A percentile compares a stretch with the other conserved stretches of the same genome.
phyloP scores from a whole-genome alignment of 2,329 filamentous ascomycete species.

The Samsoniella hepiali region DNA sequence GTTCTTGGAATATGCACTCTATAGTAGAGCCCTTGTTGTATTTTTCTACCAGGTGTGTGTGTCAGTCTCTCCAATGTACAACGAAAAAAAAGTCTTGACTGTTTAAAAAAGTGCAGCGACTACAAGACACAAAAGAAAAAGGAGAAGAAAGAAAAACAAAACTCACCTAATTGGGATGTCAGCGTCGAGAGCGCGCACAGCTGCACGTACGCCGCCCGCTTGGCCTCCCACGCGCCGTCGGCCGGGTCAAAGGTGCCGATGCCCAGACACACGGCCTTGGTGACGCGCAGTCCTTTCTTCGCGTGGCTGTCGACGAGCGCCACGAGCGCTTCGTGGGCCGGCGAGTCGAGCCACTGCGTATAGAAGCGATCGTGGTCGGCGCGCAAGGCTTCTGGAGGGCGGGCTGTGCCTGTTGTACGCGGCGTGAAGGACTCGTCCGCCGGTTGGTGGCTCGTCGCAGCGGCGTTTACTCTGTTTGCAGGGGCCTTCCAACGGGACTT shows the following conservation, averaged over 20 bases:
- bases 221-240: conserved; percentile 44
- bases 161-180: conserved; percentile 42
- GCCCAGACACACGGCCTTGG: conserved; percentile 51
- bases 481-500: not conserved
- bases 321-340: conserved; percentile 32
- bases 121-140: no score
- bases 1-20: conserved; percentile 52
- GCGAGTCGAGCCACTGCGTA: conserved; percentile 28
- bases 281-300: conserved; percentile 26
- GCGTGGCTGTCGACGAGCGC: conserved; percentile 31
- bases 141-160: not conserved
- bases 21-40: conserved; percentile 32
- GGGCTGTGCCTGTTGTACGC: conserved; percentile 20
- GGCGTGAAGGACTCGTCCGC: conserved; percentile 11
- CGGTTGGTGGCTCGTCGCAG: not conserved
- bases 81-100: not conserved
- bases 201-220: conserved; percentile 48
- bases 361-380: conserved; percentile 30
- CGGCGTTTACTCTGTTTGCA: not conserved
- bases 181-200: conserved; percentile 51
- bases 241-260: conserved; percentile 53
- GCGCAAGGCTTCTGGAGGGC: conserved; percentile 28
- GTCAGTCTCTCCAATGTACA: not conserved
- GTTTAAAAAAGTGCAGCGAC: not conserved
- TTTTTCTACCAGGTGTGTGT: not conserved